Evolutionary conservation across 2,329 filamentous ascomycete species (phyloP).

Genomic region (Monascus ruber): DNA sequence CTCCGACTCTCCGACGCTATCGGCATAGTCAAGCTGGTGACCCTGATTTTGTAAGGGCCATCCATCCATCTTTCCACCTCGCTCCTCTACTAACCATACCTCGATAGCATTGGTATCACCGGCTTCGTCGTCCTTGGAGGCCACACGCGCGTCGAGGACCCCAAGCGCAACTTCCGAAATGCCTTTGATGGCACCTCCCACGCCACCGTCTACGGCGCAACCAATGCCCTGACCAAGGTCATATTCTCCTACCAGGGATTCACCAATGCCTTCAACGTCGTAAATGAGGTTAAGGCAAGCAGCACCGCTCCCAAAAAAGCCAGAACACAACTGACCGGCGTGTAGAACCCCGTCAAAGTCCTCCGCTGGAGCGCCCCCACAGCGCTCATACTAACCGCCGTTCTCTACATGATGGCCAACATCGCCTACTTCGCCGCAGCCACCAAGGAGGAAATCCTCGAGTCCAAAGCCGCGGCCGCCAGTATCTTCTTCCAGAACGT

Average conservation of each 20-base stretch:
- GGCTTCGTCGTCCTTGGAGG: slow-evolving; percentile 54
- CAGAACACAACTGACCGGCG: background rate
- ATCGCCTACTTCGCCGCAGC: slow-evolving; percentile 51
- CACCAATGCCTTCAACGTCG: slow-evolving; percentile 50
- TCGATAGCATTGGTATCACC: slow-evolving; percentile 43
- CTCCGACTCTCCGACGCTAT: slow-evolving; percentile 46
- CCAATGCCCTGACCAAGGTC: slow-evolving; percentile 48
- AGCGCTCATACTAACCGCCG: slow-evolving; percentile 41
- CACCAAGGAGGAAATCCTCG: slow-evolving; percentile 42
- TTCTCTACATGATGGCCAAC: slow-evolving; percentile 49
- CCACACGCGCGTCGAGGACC: slow-evolving; percentile 39
- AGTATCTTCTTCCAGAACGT: slow-evolving; percentile 49
- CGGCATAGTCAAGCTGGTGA: slow-evolving; percentile 49
- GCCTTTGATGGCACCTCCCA: slow-evolving; percentile 41
- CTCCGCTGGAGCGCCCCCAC: slow-evolving; percentile 41
- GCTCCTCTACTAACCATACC: background rate
- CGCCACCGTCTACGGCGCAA: slow-evolving; percentile 36
- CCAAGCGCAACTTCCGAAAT: slow-evolving; percentile 43
- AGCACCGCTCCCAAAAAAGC: background rate
- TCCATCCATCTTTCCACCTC: slow-evolving; percentile 3
- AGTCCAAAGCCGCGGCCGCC: slow-evolving; percentile 44
- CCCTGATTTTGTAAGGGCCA: slow-evolving; percentile 44
- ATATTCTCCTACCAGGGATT: slow-evolving; percentile 49
- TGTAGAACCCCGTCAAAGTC: slow-evolving; percentile 44
- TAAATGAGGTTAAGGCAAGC: slow-evolving; percentile 46